Percentiles rank a stretch among this genome's conserved stretches.
Conservation (phyloP, 345 rosid species). For the Salix caprea region DNA sequence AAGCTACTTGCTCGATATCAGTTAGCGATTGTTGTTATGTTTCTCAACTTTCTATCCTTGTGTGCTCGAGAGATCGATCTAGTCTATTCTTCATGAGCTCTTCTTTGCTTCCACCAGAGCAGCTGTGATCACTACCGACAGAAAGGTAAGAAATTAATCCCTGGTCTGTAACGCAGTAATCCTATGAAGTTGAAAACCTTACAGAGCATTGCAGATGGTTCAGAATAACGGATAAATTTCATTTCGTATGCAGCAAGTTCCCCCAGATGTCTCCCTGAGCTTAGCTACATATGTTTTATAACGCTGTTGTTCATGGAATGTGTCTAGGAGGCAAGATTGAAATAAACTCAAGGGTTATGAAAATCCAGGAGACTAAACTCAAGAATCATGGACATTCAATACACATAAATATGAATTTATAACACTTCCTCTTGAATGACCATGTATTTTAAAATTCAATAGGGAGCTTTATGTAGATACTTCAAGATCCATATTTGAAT, state of each 20-base stretch:
- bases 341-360: too few relatives aligned
- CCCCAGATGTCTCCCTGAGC: slow-evolving; percentile 46
- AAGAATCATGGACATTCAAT: too few relatives aligned
- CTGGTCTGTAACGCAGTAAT: background rate
- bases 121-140: background rate
- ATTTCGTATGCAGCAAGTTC: slow-evolving; percentile 35
- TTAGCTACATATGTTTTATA: slow-evolving; percentile 12
- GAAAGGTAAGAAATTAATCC: background rate
- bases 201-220: background rate
- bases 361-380: too few relatives aligned
- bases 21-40: background rate
- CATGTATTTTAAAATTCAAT: too few relatives aligned
- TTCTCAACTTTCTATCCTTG: background rate
- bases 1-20: too few relatives aligned
- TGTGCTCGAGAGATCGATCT: background rate
- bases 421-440: too few relatives aligned
- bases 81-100: background rate
- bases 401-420: too few relatives aligned
- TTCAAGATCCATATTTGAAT: too few relatives aligned
- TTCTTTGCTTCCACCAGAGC: background rate
- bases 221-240: background rate
- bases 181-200: background rate
- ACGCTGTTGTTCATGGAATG: slow-evolving; percentile 74
- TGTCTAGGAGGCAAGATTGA: slow-evolving; percentile 55
- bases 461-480: too few relatives aligned